phyloP scores from a whole-genome alignment of 495 filamentous ascomycete species.

The Lepidopterella palustris region DNA sequence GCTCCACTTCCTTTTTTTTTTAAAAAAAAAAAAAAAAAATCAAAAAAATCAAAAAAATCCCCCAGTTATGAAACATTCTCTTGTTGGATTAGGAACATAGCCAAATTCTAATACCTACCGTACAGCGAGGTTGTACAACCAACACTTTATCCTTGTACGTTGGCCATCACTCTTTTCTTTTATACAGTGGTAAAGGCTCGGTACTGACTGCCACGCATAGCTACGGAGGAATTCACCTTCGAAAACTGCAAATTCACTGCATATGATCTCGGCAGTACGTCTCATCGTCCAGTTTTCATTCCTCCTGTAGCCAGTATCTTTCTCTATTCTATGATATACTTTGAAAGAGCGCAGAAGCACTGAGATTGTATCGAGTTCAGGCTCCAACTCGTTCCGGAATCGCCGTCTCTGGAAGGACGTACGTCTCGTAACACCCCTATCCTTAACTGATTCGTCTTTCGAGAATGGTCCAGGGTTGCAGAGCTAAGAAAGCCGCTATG shows the following conservation, averaged over 20 bases:
- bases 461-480: too few species aligned
- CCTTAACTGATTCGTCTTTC: too few species aligned
- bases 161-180: neutral
- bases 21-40: neutral
- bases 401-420: too few species aligned
- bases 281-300: neutral
- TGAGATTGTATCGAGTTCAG: too few species aligned
- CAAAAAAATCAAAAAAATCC: neutral
- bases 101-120: neutral
- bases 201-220: neutral
- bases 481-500: too few species aligned
- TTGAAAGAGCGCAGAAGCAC: neutral
- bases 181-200: neutral
- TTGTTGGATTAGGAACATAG: neutral
- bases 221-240: neutral
- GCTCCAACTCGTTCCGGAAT: too few species aligned
- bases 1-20: too few species aligned
- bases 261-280: conserved; percentile 5
- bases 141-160: neutral
- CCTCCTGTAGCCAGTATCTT: neutral
- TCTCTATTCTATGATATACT: neutral
- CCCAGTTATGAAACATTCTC: too few species aligned
- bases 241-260: neutral
- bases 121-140: neutral
- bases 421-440: too few species aligned